These are phyloP conservation scores for Microdochium bolleyi DNA, from an alignment of 2,329 filamentous ascomycete genomes.

Conservation along the genomic window DNA sequence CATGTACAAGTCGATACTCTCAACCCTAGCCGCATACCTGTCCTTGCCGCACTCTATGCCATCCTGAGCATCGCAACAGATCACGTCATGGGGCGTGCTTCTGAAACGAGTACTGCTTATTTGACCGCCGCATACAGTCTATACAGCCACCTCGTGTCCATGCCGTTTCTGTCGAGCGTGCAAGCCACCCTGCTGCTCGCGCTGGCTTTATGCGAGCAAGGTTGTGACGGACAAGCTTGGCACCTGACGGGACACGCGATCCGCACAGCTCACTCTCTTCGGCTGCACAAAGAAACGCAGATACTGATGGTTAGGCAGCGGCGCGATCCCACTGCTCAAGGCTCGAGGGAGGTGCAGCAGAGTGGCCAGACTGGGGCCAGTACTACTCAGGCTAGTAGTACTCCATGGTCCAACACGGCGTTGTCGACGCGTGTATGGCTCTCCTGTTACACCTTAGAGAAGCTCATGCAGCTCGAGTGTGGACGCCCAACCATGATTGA, in stretches of 20 bases:
- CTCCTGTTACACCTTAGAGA: background rate
- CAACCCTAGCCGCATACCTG: background rate
- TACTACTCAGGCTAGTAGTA: too few relatives aligned
- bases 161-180: background rate
- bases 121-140: background rate
- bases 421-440: background rate
- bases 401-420: background rate
- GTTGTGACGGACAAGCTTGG: background rate
- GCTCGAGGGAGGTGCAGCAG: too few relatives aligned
- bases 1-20: background rate
- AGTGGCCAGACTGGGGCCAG: too few relatives aligned
- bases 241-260: background rate
- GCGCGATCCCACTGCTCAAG: background rate
- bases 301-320: background rate
- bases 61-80: background rate
- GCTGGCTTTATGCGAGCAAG: background rate
- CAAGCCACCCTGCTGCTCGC: background rate
- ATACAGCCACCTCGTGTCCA: background rate
- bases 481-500: background rate
- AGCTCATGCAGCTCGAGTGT: background rate
- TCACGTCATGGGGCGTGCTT: background rate
- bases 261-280: background rate
- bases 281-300: background rate
- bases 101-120: background rate
- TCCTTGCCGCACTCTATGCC: background rate